These are phyloP conservation scores for Lojkania enalia DNA, from an alignment of 2,329 filamentous ascomycete genomes.

Conservation along the genomic window DNA sequence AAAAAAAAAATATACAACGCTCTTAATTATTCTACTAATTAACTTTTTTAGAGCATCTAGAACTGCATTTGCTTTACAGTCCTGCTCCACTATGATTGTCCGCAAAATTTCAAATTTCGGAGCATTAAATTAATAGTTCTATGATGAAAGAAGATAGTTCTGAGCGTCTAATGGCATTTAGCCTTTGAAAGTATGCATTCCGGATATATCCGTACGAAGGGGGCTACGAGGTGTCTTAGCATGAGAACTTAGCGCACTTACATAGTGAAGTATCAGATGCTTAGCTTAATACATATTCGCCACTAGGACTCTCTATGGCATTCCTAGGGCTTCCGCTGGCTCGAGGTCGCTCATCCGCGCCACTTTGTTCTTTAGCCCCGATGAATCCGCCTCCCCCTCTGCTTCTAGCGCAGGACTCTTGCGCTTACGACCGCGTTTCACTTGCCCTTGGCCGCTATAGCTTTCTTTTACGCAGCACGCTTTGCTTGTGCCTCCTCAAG, in stretches of 20 bases:
- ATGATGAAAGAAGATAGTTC: background rate
- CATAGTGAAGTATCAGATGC: background rate
- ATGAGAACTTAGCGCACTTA: constrained; percentile 1
- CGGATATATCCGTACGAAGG: background rate
- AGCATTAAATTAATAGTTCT: constrained; percentile 2
- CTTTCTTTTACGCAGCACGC: background rate
- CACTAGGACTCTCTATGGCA: no score
- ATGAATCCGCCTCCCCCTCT: background rate
- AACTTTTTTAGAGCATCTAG: no score
- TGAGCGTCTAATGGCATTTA: background rate
- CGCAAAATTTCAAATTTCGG: constrained; percentile 5
- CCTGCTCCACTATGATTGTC: no score
- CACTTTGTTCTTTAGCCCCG: background rate
- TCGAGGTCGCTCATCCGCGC: no score
- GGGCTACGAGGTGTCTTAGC: background rate
- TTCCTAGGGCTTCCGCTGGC: no score
- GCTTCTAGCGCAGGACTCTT: background rate
- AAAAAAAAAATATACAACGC: no score
- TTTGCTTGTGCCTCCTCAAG: constrained; percentile 12
- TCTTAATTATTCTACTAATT: no score
- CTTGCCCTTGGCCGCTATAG: background rate
- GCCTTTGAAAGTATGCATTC: background rate
- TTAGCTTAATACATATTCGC: background rate
- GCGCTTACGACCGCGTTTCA: background rate
- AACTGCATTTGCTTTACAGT: no score